These are phyloP conservation scores for Trametes versicolor DNA, from an alignment of 1,284 basidiomycete genomes.

Conservation along the genomic window DNA sequence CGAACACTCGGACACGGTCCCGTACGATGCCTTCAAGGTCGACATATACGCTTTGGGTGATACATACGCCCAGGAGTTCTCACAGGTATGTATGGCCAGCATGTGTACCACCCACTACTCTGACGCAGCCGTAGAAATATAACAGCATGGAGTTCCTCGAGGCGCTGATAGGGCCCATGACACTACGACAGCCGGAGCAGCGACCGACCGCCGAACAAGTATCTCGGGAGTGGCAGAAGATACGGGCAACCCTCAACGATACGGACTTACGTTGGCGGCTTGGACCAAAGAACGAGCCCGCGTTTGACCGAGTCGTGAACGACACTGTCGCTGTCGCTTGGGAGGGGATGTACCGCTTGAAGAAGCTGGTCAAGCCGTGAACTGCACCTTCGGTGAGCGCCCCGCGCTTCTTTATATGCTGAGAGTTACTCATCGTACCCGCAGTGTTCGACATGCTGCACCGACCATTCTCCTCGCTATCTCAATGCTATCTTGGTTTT, in stretches of 20 bases:
- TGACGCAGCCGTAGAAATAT: neutral
- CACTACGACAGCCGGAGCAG: neutral
- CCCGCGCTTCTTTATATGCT: neutral
- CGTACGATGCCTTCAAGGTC: conserved; percentile 45
- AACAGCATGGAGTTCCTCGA: conserved; percentile 4
- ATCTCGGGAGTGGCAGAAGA: neutral
- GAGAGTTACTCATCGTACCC: neutral
- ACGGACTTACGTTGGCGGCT: conserved; percentile 21
- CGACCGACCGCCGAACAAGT: neutral
- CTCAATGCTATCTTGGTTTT: neutral
- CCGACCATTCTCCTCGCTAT: neutral
- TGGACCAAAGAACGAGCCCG: conserved; percentile 12
- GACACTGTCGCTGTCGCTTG: conserved; percentile 28
- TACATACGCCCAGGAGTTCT: conserved; percentile 34
- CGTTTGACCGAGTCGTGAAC: conserved; percentile 24
- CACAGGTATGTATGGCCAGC: conserved; percentile 4
- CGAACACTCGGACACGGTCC: conserved; percentile 38
- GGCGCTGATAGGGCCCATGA: conserved; percentile 9
- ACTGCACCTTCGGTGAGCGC: neutral
- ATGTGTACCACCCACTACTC: no score
- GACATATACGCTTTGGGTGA: conserved; percentile 44
- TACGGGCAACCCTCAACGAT: neutral
- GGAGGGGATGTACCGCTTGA: conserved; percentile 27
- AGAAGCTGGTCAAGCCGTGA: conserved; percentile 9
- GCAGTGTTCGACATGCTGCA: neutral